Base-by-base conservation (phyloP, 2,329 filamentous ascomycete genomes). In the Aspergillus puulaauensis region DNA sequence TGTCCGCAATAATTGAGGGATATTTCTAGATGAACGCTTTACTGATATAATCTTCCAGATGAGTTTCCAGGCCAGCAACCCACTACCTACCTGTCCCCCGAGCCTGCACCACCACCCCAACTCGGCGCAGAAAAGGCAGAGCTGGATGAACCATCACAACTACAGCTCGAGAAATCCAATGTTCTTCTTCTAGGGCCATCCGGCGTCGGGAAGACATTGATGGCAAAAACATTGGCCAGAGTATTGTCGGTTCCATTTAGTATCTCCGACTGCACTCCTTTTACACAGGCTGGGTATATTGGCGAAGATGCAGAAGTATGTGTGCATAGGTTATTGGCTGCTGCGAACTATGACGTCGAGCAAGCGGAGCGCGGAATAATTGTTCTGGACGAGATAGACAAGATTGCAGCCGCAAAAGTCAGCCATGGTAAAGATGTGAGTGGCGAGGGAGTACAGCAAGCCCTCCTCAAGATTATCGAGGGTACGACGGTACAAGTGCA, bases 261-360 rank as follows among this genome's bases (percentile, higher is more conserved):
- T 61, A 96, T 96, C 75, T 93, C 91, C 60, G 93, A 98, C 75
- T 98, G 93, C 74, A 97, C 95, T 51, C 90, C 93, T 6, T 92
- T 98, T 63, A 98, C 93, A 0, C 93, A 97, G 76, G 93, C 93
- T 4, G 93, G 95, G 24, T 99, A 99, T 68, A 97, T 99, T 65
- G 95, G 95, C 31, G 93, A 98, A 70, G 95, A 99, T 71, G 93
- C 93, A n/a, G 95, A 99, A 71, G 88, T 91, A 0, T 97, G 93
- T 67, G 91, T 99, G 41, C 91, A 97, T 69, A 84, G 95, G 45
- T 82, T 99, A 24, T 81, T 99, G 9, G 90, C 96, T 55, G 92
- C 96, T 58, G 87, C 93, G 8, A 93, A 96, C 72, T 96, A 96
- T 73, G 90, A 96, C 65, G 85, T 95, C 27, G 86, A 87, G 58